phyloP scores from a whole-genome alignment of 257 asterid species.

The Craterostigma plantagineum region DNA sequence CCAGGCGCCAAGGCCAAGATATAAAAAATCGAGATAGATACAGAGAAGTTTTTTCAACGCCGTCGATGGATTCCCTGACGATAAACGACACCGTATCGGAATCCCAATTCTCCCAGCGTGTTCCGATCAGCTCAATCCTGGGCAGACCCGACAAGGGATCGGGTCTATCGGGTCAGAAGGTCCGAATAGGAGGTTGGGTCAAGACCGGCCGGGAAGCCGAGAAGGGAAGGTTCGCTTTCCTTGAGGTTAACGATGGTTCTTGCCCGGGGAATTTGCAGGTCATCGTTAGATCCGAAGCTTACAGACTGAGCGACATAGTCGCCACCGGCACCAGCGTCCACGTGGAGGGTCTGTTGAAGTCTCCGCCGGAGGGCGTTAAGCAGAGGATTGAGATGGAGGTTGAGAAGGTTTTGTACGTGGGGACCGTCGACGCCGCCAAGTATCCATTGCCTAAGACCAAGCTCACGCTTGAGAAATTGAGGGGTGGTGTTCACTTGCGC shows the following conservation, averaged over 20 bases:
- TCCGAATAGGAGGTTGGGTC: slow-evolving; percentile 83
- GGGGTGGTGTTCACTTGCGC: slow-evolving; percentile 76
- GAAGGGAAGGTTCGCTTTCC: slow-evolving; percentile 61
- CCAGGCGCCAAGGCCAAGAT: no score
- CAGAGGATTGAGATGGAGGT: slow-evolving; percentile 71
- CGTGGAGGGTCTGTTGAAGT: slow-evolving; percentile 49
- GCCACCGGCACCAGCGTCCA: slow-evolving; percentile 77
- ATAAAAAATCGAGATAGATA: no score
- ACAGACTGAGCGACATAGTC: slow-evolving; percentile 50
- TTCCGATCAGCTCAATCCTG: slow-evolving; percentile 47
- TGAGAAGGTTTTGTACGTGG: slow-evolving; percentile 40
- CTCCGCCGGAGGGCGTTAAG: slow-evolving; percentile 65
- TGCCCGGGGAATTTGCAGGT: slow-evolving; percentile 74
- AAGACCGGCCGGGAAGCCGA: slow-evolving; percentile 86
- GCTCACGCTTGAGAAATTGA: slow-evolving; percentile 55
- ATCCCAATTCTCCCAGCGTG: slow-evolving; percentile 73
- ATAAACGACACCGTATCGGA: slow-evolving; percentile 16
- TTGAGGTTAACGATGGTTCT: slow-evolving; percentile 80
- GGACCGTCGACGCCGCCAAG: slow-evolving; percentile 64
- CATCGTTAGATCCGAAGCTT: slow-evolving; percentile 36
- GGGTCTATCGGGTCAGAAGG: slow-evolving; percentile 47
- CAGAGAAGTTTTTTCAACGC: no score
- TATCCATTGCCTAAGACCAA: slow-evolving; percentile 85
- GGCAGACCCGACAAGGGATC: slow-evolving; percentile 60
- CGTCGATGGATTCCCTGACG: no score